Percentiles rank a stretch among this genome's conserved stretches.
Conservation (phyloP, 2,329 filamentous ascomycete species). For the Aspergillus awamori region DNA sequence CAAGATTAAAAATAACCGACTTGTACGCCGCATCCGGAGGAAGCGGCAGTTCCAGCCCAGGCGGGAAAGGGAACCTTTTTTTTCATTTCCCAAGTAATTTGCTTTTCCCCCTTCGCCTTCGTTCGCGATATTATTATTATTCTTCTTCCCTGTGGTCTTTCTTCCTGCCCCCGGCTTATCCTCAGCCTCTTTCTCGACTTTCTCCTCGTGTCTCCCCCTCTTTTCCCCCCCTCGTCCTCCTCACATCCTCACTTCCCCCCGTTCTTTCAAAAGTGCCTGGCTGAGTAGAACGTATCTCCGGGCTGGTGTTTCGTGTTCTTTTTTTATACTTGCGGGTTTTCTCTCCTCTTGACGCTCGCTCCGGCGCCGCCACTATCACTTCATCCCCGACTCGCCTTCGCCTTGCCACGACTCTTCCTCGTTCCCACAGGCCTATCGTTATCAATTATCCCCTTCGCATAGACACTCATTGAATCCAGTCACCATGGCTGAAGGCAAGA, state of each 20-base stretch:
- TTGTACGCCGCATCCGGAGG: slow-evolving; percentile 18
- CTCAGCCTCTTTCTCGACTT: not conserved
- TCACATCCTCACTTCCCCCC: slow-evolving; percentile 9
- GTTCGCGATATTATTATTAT: not conserved
- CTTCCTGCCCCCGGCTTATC: slow-evolving; percentile 1
- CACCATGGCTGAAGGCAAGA: slow-evolving; percentile 86
- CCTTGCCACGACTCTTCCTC: not conserved
- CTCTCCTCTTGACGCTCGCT: not conserved
- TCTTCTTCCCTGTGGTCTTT: slow-evolving; percentile 11
- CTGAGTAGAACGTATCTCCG: not conserved
- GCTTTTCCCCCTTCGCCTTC: not conserved
- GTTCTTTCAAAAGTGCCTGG: not conserved
- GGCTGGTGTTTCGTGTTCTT: not conserved
- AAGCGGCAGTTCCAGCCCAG: not conserved
- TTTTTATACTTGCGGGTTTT: not conserved
- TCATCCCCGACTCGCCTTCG: not conserved
- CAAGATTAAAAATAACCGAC: slow-evolving; percentile 5
- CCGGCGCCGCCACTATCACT: slow-evolving; percentile 7
- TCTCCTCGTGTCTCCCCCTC: not conserved
- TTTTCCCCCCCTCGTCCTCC: slow-evolving; percentile 1
- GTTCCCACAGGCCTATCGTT: slow-evolving; percentile 5
- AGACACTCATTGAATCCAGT: slow-evolving; percentile 11
- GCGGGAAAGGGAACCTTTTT: not conserved
- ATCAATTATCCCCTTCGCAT: slow-evolving; percentile 7
- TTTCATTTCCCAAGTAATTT: not conserved